Base-by-base conservation (phyloP, 2,329 filamentous ascomycete genomes). In the Neonectria coccinea region DNA sequence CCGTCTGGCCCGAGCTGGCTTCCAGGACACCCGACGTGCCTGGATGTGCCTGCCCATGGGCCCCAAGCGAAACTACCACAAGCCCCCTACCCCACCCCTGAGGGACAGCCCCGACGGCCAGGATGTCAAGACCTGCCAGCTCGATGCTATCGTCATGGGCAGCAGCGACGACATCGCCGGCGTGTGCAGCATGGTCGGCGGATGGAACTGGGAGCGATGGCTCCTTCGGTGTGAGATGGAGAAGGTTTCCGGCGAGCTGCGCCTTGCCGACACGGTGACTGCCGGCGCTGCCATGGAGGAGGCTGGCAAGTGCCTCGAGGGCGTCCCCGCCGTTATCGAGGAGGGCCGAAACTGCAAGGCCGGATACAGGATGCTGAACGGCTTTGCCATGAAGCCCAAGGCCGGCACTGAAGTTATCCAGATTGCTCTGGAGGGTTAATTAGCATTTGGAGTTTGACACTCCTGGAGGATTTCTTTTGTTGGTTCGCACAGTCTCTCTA, bases 161-260 rank as follows among this genome's bases (percentile, higher is more conserved):
- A 91, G 87, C 72, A 93, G 91, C 0, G 87, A 89, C 54, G 88
- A 89, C 75, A 88, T 90, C 14, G 92, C 92, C 2, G 89, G 87
- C 71, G 84, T 97, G 69, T 91, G 92, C 12, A 94, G 94, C 20
- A 81, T 98, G 44, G 88, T 95, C 1, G 96, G 93, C 5, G 90
- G 91, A 27, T 96, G 94, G 90, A 90, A 90, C 77, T 99, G 94
- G 95, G 96, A 99, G 85, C 92, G 93, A 77, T 99, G 96, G 96
- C 87, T 98, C 78, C 82, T 97, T 70, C 92, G 93, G 75, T 86
- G 95, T 73, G 92, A 96, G 81, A 87, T 91, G 81, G 94, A 97
- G 83, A 96, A 87, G 78, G 84, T 84, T 5, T 83, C 93, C 75
- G 91, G 92, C 27, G 90, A 93, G 75, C 78, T 85, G 66, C 79